Base-by-base conservation (phyloP, 108 stramenopile genomes). In the Skeletonema costatum region DNA sequence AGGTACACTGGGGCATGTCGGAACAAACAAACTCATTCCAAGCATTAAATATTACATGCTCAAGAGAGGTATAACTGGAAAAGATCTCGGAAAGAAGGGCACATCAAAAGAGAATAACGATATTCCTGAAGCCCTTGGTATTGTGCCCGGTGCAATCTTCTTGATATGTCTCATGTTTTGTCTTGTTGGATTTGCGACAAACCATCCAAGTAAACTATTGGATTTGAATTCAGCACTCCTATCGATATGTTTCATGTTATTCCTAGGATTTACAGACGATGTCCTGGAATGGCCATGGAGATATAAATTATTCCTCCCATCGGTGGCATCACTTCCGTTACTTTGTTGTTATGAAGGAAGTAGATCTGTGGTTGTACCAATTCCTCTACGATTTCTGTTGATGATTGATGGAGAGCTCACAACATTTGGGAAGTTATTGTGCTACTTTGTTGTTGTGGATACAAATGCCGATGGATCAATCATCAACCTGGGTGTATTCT, bases 241-340 rank as follows among this genome's bases (percentile, higher is more conserved):
- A 12, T 96, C 97, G 25, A 94, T 98, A 31, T 97, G 95, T 71
- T 98, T 99, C 81, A 97, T 98, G 93, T 84, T 98, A 0, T 97
- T 99, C 64, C 83, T 98, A 38, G 98, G 99, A 48, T 98, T 99
- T 74, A 94, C 96, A 0, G 97, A 98, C 72, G 98, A 98, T 82
- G 95, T 98, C 0, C 82, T 98, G 35, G 99, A 99, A 70, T 95
- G 98, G 88, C 96, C 97, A 21, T 99, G 99, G 99, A 82, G 97
- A 68, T 97, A 97, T 83, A 99, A 99, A 80, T 82, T 99, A 8
- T 65, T 98, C 32, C 78, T 99, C 13, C 98, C 98, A 14, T 86
- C 93, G 16, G 89, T 99, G 21, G 97, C 97, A 59, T 93, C 96
- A 1, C 85, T 99, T n/a, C 99, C 99, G 1, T 81, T 99, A 5